These are phyloP conservation scores for Auricularia cornea DNA, from an alignment of 768 basidiomycete species.

Conservation along the genomic window DNA sequence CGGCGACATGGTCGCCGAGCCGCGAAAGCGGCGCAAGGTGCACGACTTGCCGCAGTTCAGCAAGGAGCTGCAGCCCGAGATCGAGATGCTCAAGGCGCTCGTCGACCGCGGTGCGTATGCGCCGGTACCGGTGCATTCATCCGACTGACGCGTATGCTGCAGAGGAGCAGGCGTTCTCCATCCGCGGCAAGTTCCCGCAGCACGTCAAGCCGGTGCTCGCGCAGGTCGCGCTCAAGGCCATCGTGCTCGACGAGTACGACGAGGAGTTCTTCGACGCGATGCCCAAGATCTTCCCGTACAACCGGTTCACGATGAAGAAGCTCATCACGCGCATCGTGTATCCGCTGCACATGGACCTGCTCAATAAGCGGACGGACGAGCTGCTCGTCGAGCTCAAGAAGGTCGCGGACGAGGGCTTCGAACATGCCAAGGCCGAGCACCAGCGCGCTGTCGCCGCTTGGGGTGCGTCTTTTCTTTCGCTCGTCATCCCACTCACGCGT, in stretches of 20 bases:
- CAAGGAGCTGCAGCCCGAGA: constrained; percentile 51
- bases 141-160: constrained; percentile 1
- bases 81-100: constrained; percentile 52
- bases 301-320: constrained; percentile 96
- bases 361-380: constrained; percentile 60
- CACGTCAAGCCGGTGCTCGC: constrained; percentile 62
- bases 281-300: constrained; percentile 86
- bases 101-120: constrained; percentile 51
- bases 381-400: constrained; percentile 53
- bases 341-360: constrained; percentile 55
- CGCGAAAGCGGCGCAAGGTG: background rate
- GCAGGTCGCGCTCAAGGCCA: constrained; percentile 67
- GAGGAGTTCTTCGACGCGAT: constrained; percentile 87
- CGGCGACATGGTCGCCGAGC: background rate
- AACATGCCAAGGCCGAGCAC: constrained; percentile 68
- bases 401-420: constrained; percentile 57
- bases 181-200: constrained; percentile 74
- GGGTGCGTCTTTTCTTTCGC: constrained; percentile 36
- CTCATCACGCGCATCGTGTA: constrained; percentile 88
- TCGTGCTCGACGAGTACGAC: constrained; percentile 80
- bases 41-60: constrained; percentile 39
- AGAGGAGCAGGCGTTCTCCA: constrained; percentile 49
- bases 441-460: constrained; percentile 60
- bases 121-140: too few species aligned
- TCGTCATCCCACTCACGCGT: background rate